Evolutionary conservation across 148 eudicot species (phyloP).

Genomic region (Nepenthes mirabilis): DNA sequence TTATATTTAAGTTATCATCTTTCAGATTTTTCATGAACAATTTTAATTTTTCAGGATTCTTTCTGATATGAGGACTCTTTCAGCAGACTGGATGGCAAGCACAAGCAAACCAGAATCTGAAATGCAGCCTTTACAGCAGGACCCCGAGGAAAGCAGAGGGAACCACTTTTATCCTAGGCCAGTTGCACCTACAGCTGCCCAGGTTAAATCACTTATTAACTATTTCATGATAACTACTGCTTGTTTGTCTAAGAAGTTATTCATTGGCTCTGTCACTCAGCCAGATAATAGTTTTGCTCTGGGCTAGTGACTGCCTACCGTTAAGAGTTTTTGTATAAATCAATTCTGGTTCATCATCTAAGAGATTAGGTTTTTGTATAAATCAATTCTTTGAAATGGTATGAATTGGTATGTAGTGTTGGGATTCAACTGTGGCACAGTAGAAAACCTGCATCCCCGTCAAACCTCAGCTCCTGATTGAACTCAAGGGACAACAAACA

Average conservation of each 20-base stretch:
- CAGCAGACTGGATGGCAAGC: slow-evolving; percentile 99
- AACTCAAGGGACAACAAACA: too few relatives aligned
- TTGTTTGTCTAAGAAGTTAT: neutral
- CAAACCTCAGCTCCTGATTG: too few relatives aligned
- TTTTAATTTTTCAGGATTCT: slow-evolving; percentile 53
- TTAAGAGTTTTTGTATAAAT: too few relatives aligned
- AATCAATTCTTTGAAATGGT: too few relatives aligned
- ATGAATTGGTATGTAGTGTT: too few relatives aligned
- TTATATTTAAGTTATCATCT: neutral
- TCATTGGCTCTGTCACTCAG: too few relatives aligned
- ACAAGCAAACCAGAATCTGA: slow-evolving; percentile 74
- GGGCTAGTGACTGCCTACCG: too few relatives aligned
- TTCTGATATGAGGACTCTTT: slow-evolving; percentile 97
- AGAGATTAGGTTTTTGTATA: too few relatives aligned
- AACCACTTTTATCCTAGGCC: slow-evolving; percentile 85
- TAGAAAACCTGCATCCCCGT: too few relatives aligned
- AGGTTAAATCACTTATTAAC: slow-evolving; percentile 26
- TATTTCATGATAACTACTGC: neutral
- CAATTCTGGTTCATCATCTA: too few relatives aligned
- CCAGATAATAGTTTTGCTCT: too few relatives aligned
- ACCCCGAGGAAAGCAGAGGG: slow-evolving; percentile 78
- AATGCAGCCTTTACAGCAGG: slow-evolving; percentile 57
- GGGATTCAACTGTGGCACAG: too few relatives aligned
- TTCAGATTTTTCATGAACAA: slow-evolving; percentile 1
- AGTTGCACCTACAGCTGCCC: slow-evolving; percentile 96